Evolutionary conservation across 352 stramenopile genomes (phyloP).

Genomic region (Phytophthora tubulina): DNA sequence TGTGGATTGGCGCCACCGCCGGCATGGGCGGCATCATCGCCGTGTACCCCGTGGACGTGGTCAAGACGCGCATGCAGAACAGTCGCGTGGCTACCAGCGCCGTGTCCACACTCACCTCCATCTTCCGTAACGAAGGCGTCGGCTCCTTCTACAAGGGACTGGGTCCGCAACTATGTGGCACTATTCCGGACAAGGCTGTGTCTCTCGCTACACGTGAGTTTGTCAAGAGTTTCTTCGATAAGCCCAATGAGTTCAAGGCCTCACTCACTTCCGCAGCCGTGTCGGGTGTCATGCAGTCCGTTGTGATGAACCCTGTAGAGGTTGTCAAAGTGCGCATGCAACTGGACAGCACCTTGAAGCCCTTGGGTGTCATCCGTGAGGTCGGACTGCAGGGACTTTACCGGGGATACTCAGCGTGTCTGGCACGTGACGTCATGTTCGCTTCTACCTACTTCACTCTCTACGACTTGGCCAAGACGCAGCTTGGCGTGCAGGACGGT

Average conservation of each 20-base stretch:
- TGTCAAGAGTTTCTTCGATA: conserved; percentile 79
- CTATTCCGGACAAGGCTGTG: conserved; percentile 84
- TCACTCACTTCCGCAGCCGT: conserved; percentile 74
- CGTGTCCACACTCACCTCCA: conserved; percentile 62
- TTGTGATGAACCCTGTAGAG: conserved; percentile 89
- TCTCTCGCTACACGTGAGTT: conserved; percentile 83
- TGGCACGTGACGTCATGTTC: conserved; percentile 80
- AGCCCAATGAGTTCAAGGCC: conserved; percentile 77
- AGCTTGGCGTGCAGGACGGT: conserved; percentile 70
- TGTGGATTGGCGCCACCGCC: conserved; percentile 83
- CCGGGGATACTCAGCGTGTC: conserved; percentile 76
- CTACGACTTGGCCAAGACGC: conserved; percentile 78
- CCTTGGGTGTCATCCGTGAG: conserved; percentile 64
- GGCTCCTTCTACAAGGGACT: conserved; percentile 85
- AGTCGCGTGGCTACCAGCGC: conserved; percentile 65
- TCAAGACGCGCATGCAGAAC: conserved; percentile 90
- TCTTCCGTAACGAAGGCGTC: conserved; percentile 70
- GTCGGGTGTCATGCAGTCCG: conserved; percentile 75
- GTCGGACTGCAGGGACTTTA: conserved; percentile 74
- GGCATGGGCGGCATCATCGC: conserved; percentile 86
- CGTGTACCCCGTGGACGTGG: conserved; percentile 85
- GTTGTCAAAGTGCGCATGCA: conserved; percentile 89
- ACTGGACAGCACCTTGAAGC: conserved; percentile 76
- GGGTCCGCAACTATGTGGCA: conserved; percentile 74
- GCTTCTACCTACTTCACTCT: conserved; percentile 84